A percentile compares a stretch with the other conserved stretches of the same genome.
Conservation (phyloP, 495 filamentous ascomycete species). For the Hypomontagnella submonticulosa region DNA sequence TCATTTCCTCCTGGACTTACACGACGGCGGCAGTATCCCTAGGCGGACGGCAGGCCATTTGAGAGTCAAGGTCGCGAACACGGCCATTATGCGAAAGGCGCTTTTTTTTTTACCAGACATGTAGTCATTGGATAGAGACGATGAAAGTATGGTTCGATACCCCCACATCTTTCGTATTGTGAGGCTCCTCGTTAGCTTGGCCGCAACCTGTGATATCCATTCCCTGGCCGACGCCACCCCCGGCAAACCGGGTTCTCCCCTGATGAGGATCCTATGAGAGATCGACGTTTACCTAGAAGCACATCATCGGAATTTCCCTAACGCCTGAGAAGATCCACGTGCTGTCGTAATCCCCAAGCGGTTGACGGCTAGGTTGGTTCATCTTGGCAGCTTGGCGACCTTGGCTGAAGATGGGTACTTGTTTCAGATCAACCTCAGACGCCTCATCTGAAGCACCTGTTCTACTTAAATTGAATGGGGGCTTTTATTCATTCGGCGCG, state of each 20-base stretch:
- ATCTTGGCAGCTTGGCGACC: conserved; percentile 34
- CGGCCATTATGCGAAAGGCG: conserved; percentile 4
- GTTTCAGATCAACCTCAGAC: conserved; percentile 41
- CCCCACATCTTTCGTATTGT: conserved; percentile 20
- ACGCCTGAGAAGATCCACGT: conserved; percentile 22
- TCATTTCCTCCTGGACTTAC: background rate
- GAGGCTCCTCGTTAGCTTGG: conserved; percentile 38
- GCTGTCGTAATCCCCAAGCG: conserved; percentile 31
- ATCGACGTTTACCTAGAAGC: conserved; percentile 36
- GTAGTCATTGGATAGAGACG: conserved; percentile 6
- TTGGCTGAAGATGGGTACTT: conserved; percentile 23
- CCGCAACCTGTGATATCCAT: background rate
- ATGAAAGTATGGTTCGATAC: conserved; percentile 30
- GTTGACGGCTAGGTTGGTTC: conserved; percentile 17
- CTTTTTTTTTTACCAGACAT: background rate
- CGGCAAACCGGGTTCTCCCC: conserved; percentile 6
- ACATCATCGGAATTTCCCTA: conserved; percentile 31
- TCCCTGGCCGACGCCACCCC: background rate
- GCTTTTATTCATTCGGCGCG: conserved; percentile 9
- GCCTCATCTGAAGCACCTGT: conserved; percentile 32
- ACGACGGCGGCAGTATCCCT: too few species aligned
- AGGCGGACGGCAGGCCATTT: conserved; percentile 6
- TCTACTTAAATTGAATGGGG: background rate
- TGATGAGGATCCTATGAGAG: conserved; percentile 26
- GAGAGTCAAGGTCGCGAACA: conserved; percentile 2